Conservation (phyloP, 371 early-diverging fungal genomes). For the Lichtheimia ramosa region DNA sequence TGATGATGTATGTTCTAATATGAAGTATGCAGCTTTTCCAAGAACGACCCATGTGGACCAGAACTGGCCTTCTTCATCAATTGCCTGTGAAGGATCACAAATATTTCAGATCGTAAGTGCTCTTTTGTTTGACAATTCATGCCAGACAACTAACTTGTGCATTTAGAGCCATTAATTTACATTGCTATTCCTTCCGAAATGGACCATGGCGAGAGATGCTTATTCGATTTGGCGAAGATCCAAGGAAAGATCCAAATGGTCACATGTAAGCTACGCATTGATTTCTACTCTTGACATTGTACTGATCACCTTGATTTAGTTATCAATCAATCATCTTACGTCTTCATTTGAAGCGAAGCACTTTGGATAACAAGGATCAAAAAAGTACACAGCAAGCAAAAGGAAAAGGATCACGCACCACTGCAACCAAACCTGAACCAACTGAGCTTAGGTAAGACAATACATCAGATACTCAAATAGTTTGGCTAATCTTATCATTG, state of each 20-base stretch:
- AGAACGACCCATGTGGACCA: constrained; percentile 58
- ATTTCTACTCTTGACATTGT: neutral
- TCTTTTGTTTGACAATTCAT: neutral
- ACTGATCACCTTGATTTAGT: neutral
- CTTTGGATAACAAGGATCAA: neutral
- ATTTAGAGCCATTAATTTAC: constrained; percentile 30
- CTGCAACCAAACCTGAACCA: too few relatives aligned
- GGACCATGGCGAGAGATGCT: constrained; percentile 71
- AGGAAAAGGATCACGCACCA: too few relatives aligned
- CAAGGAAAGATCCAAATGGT: constrained; percentile 44
- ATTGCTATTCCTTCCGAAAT: constrained; percentile 37
- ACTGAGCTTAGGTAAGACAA: too few relatives aligned
- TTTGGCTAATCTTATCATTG: too few relatives aligned
- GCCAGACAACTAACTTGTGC: neutral
- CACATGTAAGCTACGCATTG: constrained; percentile 31
- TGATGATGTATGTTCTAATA: too few relatives aligned
- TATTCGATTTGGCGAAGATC: constrained; percentile 65
- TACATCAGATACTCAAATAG: too few relatives aligned
- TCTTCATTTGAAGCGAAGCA: neutral
- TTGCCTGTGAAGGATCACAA: constrained; percentile 24
- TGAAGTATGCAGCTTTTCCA: constrained; percentile 34
- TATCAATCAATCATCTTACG: constrained; percentile 14
- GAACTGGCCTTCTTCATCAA: constrained; percentile 34
- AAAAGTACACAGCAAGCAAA: neutral
- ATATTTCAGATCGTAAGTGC: constrained; percentile 21